Conservation (phyloP, 140 eudicot species). For the Cichorium intybus region DNA sequence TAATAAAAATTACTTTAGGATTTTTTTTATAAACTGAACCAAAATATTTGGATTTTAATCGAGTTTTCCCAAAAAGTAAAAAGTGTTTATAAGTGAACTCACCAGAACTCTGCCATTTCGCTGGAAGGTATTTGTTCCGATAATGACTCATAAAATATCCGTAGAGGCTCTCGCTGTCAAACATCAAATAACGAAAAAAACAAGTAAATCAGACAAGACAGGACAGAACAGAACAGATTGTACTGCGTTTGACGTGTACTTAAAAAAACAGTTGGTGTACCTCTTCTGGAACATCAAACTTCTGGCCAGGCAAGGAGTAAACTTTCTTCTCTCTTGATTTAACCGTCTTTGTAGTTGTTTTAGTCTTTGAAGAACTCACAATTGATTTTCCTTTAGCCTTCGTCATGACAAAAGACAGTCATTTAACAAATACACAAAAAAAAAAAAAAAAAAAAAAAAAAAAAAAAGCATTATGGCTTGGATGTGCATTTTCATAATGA, state of each 20-base stretch:
- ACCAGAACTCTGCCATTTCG: conserved; percentile 99
- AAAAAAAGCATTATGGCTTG: not conserved
- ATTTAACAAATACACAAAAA: conserved; percentile 3
- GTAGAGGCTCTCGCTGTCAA: conserved; percentile 78
- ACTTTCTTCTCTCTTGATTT: conserved; percentile 80
- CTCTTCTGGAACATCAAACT: conserved; percentile 93
- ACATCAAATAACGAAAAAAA: conserved; percentile 18
- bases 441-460: not conserved
- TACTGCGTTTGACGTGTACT: not conserved
- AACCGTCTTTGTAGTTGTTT: conserved; percentile 38
- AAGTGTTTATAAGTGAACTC: conserved; percentile 30
- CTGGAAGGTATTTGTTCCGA: conserved; percentile 93
- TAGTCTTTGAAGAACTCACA: conserved; percentile 48
- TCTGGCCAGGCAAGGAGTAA: conserved; percentile 84
- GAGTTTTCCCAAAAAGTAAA: too few species aligned
- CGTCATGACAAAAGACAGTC: conserved; percentile 31
- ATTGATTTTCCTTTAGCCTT: conserved; percentile 65
- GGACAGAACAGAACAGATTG: not conserved
- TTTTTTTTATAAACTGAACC: too few species aligned
- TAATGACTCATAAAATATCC: conserved; percentile 89
- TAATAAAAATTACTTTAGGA: too few species aligned
- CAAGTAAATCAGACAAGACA: not conserved
- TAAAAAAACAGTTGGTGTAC: conserved; percentile 18
- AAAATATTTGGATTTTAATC: too few species aligned
- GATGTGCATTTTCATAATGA: too few species aligned